Evolutionary conservation across 1,284 basidiomycete genomes (phyloP).

Genomic region (Retiboletus flavoniger): DNA sequence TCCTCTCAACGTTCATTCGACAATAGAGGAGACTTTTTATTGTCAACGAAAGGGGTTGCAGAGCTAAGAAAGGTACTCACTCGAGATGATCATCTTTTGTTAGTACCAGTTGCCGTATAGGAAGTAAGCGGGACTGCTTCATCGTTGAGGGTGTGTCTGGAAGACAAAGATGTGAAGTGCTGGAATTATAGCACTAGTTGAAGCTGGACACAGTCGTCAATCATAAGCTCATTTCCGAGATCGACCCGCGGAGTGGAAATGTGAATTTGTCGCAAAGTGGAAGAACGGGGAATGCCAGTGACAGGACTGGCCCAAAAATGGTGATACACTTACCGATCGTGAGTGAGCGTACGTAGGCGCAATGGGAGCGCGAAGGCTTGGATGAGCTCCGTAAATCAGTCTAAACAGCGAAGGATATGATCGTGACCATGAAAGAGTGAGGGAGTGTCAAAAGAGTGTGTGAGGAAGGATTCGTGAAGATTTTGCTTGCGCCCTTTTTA

Average conservation of each 20-base stretch:
- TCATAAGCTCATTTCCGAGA: slow-evolving; percentile 20
- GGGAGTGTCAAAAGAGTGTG: slow-evolving; percentile 2
- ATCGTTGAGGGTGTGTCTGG: slow-evolving; percentile 19
- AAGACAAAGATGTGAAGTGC: slow-evolving; percentile 8
- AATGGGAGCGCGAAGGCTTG: neutral
- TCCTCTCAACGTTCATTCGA: slow-evolving; percentile 46
- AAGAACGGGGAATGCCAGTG: slow-evolving; percentile 8
- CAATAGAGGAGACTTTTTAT: slow-evolving; percentile 43
- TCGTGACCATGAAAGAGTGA: slow-evolving; percentile 22
- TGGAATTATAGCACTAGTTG: slow-evolving; percentile 15
- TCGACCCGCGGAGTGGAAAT: slow-evolving; percentile 5
- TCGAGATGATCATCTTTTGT: slow-evolving; percentile 40
- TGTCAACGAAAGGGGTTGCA: slow-evolving; percentile 10
- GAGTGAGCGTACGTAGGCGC: slow-evolving; percentile 14
- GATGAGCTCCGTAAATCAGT: neutral
- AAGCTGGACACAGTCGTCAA: slow-evolving; percentile 19
- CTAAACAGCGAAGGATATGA: slow-evolving; percentile 5
- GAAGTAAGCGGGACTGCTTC: slow-evolving; percentile 28
- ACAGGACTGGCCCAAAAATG: slow-evolving; percentile 2
- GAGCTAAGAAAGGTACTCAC: slow-evolving; percentile 30
- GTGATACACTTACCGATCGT: slow-evolving; percentile 28
- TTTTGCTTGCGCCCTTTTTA: slow-evolving; percentile 8
- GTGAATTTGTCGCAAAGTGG: neutral
- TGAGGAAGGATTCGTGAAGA: slow-evolving; percentile 3
- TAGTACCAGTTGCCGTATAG: slow-evolving; percentile 21